These are phyloP conservation scores for Exutisphaerella laricina DNA, from an alignment of 2,329 filamentous ascomycete species.

Conservation along the genomic window DNA sequence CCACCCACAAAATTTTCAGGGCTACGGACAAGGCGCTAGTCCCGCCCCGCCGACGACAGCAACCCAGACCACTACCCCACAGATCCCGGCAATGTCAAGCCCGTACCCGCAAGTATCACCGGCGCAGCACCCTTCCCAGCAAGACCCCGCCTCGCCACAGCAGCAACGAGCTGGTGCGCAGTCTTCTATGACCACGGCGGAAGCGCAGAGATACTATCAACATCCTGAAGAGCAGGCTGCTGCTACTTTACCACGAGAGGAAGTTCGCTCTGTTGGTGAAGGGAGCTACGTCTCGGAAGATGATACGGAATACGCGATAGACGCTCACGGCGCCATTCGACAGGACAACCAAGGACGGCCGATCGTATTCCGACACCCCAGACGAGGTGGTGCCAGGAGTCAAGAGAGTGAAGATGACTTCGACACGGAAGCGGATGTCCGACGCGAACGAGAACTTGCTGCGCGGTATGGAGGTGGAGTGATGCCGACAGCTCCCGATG, in stretches of 20 bases:
- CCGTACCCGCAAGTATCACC: not conserved
- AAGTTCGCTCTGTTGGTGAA: conserved; percentile 22
- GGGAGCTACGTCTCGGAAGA: conserved; percentile 52
- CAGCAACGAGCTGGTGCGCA: conserved; percentile 8
- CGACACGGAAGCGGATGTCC: conserved; percentile 48
- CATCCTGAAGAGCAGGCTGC: conserved; percentile 37
- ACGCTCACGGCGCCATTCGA: conserved; percentile 56
- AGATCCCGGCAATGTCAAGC: not conserved
- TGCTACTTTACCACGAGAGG: conserved; percentile 23
- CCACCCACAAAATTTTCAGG: conserved; percentile 14
- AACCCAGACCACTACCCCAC: conserved; percentile 13
- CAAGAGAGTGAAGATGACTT: conserved; percentile 46
- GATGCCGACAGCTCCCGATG: conserved; percentile 29
- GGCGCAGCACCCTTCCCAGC: not conserved
- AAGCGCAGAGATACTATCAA: conserved; percentile 41
- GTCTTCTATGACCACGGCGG: conserved; percentile 11
- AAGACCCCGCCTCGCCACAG: conserved; percentile 4
- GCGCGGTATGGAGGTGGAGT: conserved; percentile 39
- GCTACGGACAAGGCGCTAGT: no score
- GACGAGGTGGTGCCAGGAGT: conserved; percentile 10
- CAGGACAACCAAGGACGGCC: conserved; percentile 57
- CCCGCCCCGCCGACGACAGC: conserved; percentile 16
- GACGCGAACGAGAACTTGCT: conserved; percentile 44
- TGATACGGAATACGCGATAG: conserved; percentile 66
- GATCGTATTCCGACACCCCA: conserved; percentile 47